phyloP scores from a whole-genome alignment of 1,139 yeast genomes.

The Meyerozyma elateridarum region DNA sequence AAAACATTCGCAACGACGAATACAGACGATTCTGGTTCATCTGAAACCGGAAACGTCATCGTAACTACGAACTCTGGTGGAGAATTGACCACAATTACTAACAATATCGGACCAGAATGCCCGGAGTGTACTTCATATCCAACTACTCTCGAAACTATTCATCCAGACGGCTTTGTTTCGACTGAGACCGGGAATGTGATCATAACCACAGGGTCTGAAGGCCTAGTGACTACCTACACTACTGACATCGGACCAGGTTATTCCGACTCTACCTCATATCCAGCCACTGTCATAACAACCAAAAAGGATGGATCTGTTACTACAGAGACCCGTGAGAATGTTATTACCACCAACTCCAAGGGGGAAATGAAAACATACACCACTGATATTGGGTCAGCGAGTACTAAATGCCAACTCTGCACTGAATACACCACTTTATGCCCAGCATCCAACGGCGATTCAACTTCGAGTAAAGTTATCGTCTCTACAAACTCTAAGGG shows the following conservation, averaged over 20 bases:
- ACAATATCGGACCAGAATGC: not conserved
- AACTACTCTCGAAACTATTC: conserved; percentile 2
- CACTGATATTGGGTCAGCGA: not conserved
- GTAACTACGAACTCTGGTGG: conserved; percentile 4
- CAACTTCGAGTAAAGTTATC: not conserved
- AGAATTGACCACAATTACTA: not conserved
- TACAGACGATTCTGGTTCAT: conserved; percentile 1
- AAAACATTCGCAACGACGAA: conserved; percentile 1
- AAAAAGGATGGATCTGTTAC: conserved; percentile 2
- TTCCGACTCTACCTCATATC: not conserved
- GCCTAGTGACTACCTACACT: not conserved
- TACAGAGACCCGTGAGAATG: conserved; percentile 4
- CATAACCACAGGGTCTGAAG: conserved; percentile 1
- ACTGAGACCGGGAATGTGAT: conserved; percentile 4
- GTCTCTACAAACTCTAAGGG: conserved; percentile 1
- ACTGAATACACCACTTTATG: conserved; percentile 1
- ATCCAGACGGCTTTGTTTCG: conserved; percentile 3
- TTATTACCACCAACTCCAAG: conserved; percentile 2
- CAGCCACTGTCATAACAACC: conserved; percentile 5
- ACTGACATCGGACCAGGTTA: not conserved
- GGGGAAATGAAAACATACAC: conserved; percentile 2
- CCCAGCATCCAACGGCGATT: not conserved
- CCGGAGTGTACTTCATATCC: conserved; percentile 1
- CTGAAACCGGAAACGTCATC: conserved; percentile 3
- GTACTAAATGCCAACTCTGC: not conserved